These are phyloP conservation scores for Fusarium xylarioides DNA, from an alignment of 2,329 filamentous ascomycete species.

Conservation along the genomic window DNA sequence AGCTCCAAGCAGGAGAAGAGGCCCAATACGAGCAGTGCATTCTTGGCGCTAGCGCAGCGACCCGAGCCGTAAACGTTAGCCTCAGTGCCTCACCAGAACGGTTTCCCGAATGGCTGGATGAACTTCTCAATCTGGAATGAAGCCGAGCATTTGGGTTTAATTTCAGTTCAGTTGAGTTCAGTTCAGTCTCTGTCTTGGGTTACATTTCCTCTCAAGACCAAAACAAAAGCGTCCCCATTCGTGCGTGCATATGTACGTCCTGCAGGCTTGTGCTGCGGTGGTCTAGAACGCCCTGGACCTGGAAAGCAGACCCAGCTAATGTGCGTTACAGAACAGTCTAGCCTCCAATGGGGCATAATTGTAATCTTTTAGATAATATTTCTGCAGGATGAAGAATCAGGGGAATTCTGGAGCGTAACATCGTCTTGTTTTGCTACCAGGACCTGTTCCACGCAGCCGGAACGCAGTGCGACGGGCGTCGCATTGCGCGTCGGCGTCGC, in stretches of 20 bases:
- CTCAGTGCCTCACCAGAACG: background rate
- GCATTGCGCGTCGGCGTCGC: background rate
- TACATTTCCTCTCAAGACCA: background rate
- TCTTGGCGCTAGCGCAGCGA: slow-evolving; percentile 26
- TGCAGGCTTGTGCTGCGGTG: background rate
- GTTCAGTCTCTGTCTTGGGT: background rate
- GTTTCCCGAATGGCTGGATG: background rate
- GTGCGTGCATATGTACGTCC: background rate
- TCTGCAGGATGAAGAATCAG: background rate
- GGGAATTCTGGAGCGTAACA: background rate
- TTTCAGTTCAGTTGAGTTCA: background rate
- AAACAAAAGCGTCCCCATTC: background rate
- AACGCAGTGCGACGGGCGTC: background rate
- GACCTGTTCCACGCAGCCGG: background rate
- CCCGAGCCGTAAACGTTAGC: slow-evolving; percentile 29
- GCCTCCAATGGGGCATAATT: background rate
- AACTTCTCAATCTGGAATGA: background rate
- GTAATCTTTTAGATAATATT: background rate
- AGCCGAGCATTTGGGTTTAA: background rate
- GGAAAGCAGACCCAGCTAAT: background rate
- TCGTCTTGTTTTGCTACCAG: background rate
- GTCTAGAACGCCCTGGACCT: background rate
- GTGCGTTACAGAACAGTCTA: background rate
- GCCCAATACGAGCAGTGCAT: background rate
- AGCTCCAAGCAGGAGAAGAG: background rate